Evolutionary conservation across 768 basidiomycete species (phyloP).

Genomic region (Leccinum arenicola): DNA sequence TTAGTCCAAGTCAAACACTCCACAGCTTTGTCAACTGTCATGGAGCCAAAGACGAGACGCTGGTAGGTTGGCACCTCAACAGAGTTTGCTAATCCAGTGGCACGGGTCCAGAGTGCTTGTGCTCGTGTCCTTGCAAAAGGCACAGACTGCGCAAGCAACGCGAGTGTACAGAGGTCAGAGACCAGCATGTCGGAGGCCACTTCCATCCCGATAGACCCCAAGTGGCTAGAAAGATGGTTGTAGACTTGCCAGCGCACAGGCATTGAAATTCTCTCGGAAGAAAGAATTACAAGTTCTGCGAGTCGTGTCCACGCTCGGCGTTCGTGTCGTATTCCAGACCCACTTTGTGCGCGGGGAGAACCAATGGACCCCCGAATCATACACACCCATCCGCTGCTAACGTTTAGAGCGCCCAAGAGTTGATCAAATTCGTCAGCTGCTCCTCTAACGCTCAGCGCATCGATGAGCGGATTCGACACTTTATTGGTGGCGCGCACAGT

Average conservation of each 20-base stretch:
- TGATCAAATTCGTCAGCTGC: conserved; percentile 36
- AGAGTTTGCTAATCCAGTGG: conserved; percentile 24
- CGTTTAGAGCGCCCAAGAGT: conserved; percentile 40
- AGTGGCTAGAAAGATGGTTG: conserved; percentile 42
- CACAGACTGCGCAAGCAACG: conserved; percentile 49
- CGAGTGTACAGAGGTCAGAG: conserved; percentile 53
- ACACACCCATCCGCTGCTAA: conserved; percentile 36
- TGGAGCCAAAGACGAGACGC: conserved; percentile 48
- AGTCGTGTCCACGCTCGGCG: conserved; percentile 50
- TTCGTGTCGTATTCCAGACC: conserved; percentile 33
- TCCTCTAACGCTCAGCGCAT: conserved; percentile 37
- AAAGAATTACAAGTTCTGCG: conserved; percentile 45
- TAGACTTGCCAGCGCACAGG: conserved; percentile 52
- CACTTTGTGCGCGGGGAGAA: background rate
- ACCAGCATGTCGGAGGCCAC: conserved; percentile 35
- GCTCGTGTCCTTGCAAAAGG: conserved; percentile 41
- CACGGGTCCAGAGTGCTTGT: conserved; percentile 41
- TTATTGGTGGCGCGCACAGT: conserved; percentile 21
- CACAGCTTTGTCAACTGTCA: conserved; percentile 55
- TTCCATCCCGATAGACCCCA: conserved; percentile 2
- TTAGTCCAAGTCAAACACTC: conserved; percentile 32
- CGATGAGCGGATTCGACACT: conserved; percentile 12
- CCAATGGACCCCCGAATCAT: conserved; percentile 30
- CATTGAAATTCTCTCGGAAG: conserved; percentile 24
- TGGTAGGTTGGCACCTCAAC: conserved; percentile 44